Conservation (phyloP, 1,284 basidiomycete genomes). For the Sparassis latifolia region DNA sequence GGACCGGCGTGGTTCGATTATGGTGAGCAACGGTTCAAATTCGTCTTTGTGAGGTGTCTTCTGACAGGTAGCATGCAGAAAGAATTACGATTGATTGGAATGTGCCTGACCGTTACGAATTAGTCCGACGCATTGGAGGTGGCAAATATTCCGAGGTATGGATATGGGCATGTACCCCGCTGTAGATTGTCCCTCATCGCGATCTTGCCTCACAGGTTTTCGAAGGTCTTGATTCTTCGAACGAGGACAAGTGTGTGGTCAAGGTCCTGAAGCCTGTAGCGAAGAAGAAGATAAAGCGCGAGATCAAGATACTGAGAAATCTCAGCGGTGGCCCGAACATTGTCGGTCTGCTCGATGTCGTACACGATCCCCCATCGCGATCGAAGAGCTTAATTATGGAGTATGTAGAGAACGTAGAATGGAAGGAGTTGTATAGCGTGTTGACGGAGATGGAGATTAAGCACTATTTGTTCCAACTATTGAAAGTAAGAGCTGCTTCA, state of each 20-base stretch:
- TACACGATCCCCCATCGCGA: conserved; percentile 68
- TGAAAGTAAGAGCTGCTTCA: conserved; percentile 45
- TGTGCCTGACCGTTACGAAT: conserved; percentile 96
- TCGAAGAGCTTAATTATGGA: conserved; percentile 85
- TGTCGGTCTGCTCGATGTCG: conserved; percentile 78
- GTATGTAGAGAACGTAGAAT: conserved; percentile 80
- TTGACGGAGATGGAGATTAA: conserved; percentile 80
- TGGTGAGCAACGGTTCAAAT: conserved; percentile 34
- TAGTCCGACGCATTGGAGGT: conserved; percentile 93
- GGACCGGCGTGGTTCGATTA: conserved; percentile 80
- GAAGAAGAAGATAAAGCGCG: conserved; percentile 89
- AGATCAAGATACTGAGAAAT: conserved; percentile 89
- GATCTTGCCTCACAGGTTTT: conserved; percentile 55
- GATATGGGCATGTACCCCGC: neutral
- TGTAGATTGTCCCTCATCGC: neutral
- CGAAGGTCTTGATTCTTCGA: conserved; percentile 77
- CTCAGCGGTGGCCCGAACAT: conserved; percentile 84
- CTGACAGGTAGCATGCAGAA: conserved; percentile 34
- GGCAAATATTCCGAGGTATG: conserved; percentile 92
- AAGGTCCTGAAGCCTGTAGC: conserved; percentile 91
- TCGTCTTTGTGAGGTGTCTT: neutral
- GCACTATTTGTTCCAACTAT: conserved; percentile 80
- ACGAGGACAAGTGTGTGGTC: conserved; percentile 77
- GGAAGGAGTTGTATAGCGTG: conserved; percentile 71
- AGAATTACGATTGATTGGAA: conserved; percentile 80